A percentile compares a stretch with the other conserved stretches of the same genome.
phyloP scores from a whole-genome alignment of 345 rosid species.

The Psidium friedrichsthalianum region DNA sequence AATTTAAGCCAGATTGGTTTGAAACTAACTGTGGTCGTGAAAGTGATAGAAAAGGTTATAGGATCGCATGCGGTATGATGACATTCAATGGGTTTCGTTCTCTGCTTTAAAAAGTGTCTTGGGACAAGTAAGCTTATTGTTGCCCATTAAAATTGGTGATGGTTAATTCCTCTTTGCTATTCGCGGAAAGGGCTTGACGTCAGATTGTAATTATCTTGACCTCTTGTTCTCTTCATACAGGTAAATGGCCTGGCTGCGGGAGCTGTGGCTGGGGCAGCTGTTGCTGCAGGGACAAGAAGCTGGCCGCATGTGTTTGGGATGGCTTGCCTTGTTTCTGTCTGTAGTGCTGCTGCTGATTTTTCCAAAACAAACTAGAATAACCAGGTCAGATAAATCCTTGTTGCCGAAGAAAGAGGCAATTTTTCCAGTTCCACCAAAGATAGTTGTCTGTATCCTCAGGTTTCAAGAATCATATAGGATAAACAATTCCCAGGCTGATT shows the following conservation, averaged over 20 bases:
- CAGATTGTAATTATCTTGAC: neutral
- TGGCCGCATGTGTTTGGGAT: constrained; percentile 42
- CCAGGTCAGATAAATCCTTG: neutral
- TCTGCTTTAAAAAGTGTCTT: neutral
- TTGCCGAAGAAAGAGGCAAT: neutral
- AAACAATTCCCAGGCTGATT: neutral
- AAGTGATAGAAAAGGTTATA: neutral
- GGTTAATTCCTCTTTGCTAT: neutral
- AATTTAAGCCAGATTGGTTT: neutral
- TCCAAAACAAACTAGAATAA: constrained; percentile 31
- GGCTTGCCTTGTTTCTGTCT: constrained; percentile 58
- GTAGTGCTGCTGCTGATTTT: constrained; percentile 53
- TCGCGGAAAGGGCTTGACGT: neutral
- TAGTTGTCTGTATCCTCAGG: neutral
- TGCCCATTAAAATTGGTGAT: neutral
- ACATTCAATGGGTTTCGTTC: neutral
- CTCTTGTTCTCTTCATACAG: constrained; percentile 18
- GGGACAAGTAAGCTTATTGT: neutral
- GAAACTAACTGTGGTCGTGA: neutral
- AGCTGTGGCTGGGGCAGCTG: constrained; percentile 70
- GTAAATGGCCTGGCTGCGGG: constrained; percentile 69
- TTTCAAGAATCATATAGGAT: neutral
- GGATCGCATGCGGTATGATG: neutral
- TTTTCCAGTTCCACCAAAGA: neutral
- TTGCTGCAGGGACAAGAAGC: constrained; percentile 52